phyloP scores from a whole-genome alignment of 257 asterid genomes.

The Solanum arcanum region DNA sequence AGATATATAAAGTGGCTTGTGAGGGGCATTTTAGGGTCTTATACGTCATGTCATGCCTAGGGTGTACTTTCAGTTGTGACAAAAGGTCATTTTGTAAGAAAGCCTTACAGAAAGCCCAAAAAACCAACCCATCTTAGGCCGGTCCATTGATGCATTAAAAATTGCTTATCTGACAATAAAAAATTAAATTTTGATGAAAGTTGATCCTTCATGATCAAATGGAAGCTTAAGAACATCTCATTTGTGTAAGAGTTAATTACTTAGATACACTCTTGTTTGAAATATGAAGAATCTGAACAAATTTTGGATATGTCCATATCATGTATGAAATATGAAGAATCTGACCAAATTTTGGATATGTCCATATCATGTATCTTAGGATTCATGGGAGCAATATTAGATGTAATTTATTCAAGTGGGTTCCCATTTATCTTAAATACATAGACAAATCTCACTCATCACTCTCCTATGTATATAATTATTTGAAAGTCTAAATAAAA shows the following conservation, averaged over 20 bases:
- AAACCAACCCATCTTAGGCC: not conserved
- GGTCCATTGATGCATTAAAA: not conserved
- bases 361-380: not conserved
- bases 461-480: not conserved
- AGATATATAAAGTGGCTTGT: not conserved
- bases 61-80: not conserved
- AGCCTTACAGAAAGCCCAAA: not conserved
- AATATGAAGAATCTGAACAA: not conserved
- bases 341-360: too few species aligned
- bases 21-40: not conserved
- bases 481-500: too few species aligned
- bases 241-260: too few species aligned
- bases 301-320: not conserved
- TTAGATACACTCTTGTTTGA: not conserved
- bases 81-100: not conserved
- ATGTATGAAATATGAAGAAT: too few species aligned
- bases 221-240: not conserved
- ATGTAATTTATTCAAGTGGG: not conserved
- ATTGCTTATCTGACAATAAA: not conserved
- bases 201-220: not conserved
- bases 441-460: not conserved
- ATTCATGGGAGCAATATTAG: not conserved
- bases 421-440: not conserved
- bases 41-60: not conserved
- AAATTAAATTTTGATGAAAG: not conserved